Conservation (phyloP, 2,329 filamentous ascomycete genomes). For the Coniochaeta ligniaria region DNA sequence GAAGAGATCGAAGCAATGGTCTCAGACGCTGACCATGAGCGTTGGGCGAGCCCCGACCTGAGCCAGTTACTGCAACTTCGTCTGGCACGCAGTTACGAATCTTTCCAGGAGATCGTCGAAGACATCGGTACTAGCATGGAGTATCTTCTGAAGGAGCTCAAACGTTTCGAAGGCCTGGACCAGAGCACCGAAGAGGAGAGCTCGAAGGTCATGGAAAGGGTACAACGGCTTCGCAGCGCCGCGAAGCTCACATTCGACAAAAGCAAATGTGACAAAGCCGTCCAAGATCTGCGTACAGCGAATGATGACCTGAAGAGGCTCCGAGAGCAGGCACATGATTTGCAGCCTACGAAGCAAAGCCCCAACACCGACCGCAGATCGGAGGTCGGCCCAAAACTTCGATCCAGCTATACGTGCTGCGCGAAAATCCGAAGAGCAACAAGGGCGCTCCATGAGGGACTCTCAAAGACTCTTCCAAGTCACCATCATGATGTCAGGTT, state of each 20-base stretch:
- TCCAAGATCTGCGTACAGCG: not conserved
- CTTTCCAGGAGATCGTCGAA: not conserved
- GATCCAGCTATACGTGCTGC: not conserved
- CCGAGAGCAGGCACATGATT: not conserved
- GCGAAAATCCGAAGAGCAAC: not conserved
- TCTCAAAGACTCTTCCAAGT: not conserved
- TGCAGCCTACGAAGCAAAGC: not conserved
- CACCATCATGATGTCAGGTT: not conserved
- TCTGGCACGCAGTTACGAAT: not conserved
- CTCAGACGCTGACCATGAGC: not conserved
- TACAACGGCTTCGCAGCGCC: not conserved
- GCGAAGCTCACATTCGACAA: not conserved
- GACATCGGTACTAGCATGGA: not conserved
- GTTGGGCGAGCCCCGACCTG: not conserved
- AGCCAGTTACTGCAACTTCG: not conserved
- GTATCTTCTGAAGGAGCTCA: not conserved
- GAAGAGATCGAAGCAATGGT: not conserved
- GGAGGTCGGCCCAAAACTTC: not conserved
- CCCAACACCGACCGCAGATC: not conserved
- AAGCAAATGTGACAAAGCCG: not conserved
- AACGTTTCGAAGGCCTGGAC: not conserved
- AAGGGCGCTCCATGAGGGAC: not conserved
- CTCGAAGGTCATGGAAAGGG: not conserved
- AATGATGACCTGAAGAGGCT: not conserved
- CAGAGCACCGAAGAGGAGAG: not conserved